Percentiles rank a stretch among this genome's conserved stretches.
phyloP scores from a whole-genome alignment of 768 basidiomycete genomes.

The Phylloporus sp. region DNA sequence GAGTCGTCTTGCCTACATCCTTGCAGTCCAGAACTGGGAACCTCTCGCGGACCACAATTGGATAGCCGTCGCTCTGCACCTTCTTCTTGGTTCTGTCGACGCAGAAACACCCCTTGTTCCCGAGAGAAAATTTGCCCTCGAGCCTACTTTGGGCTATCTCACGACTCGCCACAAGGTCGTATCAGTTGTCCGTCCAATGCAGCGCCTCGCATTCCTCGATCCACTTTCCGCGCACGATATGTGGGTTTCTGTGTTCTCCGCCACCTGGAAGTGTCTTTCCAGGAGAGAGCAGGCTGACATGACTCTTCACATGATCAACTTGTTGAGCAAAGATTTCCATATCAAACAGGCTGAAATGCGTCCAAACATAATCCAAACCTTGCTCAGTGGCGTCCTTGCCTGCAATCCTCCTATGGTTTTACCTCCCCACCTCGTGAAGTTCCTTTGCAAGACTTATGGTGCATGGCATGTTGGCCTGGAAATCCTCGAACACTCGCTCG shows the following conservation, averaged over 20 bases:
- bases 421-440: conserved; percentile 93
- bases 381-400: conserved; percentile 79
- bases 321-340: conserved; percentile 93
- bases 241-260: conserved; percentile 86
- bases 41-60: conserved; percentile 87
- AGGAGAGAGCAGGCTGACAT: conserved; percentile 85
- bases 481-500: conserved; percentile 76
- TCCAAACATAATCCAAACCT: conserved; percentile 88
- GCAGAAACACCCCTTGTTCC: conserved; percentile 38
- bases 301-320: conserved; percentile 81
- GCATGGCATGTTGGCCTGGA: conserved; percentile 94
- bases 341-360: conserved; percentile 81
- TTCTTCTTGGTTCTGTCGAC: conserved; percentile 74
- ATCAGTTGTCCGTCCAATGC: conserved; percentile 67
- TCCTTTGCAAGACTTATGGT: conserved; percentile 91
- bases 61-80: conserved; percentile 87
- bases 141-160: conserved; percentile 31
- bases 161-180: conserved; percentile 43
- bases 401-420: conserved; percentile 84
- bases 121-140: conserved; percentile 37
- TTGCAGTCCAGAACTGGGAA: conserved; percentile 95
- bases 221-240: conserved; percentile 69
- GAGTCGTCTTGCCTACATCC: conserved; percentile 80
- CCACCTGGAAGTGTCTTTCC: conserved; percentile 79
- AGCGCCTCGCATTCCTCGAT: conserved; percentile 80